Evolutionary conservation across 306 rosid genomes (phyloP).

Genomic region (Alnus glutinosa): DNA sequence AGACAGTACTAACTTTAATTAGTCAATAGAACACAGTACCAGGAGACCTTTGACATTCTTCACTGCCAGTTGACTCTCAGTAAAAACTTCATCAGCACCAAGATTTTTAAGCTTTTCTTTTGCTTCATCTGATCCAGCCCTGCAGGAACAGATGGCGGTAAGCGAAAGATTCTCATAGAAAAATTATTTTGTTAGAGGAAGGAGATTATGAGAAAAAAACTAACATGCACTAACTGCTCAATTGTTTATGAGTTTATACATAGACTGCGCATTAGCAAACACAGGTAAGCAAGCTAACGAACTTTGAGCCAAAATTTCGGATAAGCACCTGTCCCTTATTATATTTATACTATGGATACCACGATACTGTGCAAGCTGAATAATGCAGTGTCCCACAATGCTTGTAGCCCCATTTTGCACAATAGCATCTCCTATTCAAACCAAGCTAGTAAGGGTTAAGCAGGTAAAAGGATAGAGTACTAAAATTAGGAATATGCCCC

Average conservation of each 20-base stretch:
- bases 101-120: slow-evolving; percentile 70
- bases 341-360: slow-evolving; percentile 75
- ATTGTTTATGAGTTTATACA: not conserved
- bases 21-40: slow-evolving; percentile 50
- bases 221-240: not conserved
- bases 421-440: slow-evolving; percentile 68
- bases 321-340: slow-evolving; percentile 78
- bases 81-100: slow-evolving; percentile 86
- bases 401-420: slow-evolving; percentile 98
- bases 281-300: slow-evolving; percentile 12
- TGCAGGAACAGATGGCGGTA: slow-evolving; percentile 32
- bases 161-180: slow-evolving; percentile 4
- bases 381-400: slow-evolving; percentile 93
- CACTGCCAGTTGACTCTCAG: slow-evolving; percentile 77
- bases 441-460: slow-evolving; percentile 19
- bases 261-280: not conserved
- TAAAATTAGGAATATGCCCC: not conserved
- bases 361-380: slow-evolving; percentile 78
- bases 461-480: slow-evolving; percentile 10
- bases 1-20: slow-evolving; percentile 15
- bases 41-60: slow-evolving; percentile 86
- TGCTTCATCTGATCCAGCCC: slow-evolving; percentile 73
- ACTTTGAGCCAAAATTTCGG: slow-evolving; percentile 21
- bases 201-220: not conserved
- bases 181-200: not conserved